A percentile compares a stretch with the other conserved stretches of the same genome.
Evolutionary conservation across 352 stramenopile species (phyloP).

Genomic region (Globisporangium paroecandrum): DNA sequence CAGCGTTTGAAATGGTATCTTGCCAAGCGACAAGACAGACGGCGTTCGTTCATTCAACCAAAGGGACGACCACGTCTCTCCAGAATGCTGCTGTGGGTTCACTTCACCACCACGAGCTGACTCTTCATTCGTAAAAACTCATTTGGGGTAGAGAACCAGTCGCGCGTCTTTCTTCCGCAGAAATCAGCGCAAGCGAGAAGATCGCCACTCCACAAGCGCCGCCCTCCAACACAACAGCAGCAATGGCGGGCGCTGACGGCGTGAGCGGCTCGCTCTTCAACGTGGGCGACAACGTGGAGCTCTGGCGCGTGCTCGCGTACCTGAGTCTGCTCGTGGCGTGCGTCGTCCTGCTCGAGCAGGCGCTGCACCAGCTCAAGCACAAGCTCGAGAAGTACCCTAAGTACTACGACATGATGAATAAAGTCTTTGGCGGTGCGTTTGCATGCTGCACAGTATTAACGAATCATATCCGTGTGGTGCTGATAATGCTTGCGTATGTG

Average conservation of each 20-base stretch:
- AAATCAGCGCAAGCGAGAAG: neutral
- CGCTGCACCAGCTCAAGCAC: conserved; percentile 47
- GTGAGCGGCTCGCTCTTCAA: conserved; percentile 41
- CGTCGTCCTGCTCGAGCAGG: conserved; percentile 45
- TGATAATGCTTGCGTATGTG: neutral
- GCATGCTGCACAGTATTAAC: neutral
- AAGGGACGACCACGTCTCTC: neutral
- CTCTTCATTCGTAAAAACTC: neutral
- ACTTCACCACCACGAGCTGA: neutral
- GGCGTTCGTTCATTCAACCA: neutral
- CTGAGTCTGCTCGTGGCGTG: conserved; percentile 48
- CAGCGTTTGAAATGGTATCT: too few relatives aligned
- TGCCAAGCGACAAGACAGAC: neutral
- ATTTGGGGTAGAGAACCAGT: neutral
- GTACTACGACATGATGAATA: conserved; percentile 69
- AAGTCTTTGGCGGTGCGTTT: conserved; percentile 32
- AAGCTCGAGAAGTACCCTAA: conserved; percentile 50
- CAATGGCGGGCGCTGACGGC: neutral
- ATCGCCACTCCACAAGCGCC: neutral
- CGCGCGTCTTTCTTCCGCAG: neutral
- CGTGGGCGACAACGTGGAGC: conserved; percentile 51
- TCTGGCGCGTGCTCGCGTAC: conserved; percentile 47
- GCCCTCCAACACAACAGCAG: neutral
- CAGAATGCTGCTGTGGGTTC: neutral
- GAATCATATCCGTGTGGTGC: neutral